Evolutionary conservation across 192 early-diverging fungal species (phyloP), one percentile per base, ranked within the genome.

Genomic region (Entomortierella lignicola): DNA sequence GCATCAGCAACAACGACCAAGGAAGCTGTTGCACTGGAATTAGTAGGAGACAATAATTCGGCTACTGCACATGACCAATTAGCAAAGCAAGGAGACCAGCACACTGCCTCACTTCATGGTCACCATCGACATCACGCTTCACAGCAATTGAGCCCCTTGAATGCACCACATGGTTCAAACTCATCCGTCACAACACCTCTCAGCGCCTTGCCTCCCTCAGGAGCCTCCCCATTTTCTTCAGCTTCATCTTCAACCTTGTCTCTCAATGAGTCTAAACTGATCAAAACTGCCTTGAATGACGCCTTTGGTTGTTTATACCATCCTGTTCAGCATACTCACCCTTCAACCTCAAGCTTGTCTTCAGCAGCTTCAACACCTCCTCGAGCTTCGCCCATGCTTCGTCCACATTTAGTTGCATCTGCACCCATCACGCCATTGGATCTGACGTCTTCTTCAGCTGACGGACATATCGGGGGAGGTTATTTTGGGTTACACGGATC

Each of bases 241-340:
- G 7, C 55, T 20, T 48, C 52, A 23, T 41, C 48, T 21, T 47
- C 63, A 1, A 21, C 43, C 0, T 44, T 51, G 25, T 51, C 72
- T 3, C 44, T 60, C 27, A 53, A 69, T 18, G 67, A 79, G 29
- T 79, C 75, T 27, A 79, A 79, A 42, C 32, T 58, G 39, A 65
- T 79, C 61, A 79, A 66, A 63, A 60, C 26, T 2, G 68, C 75
- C n/a, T 50, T 79, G 13, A 55, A 79, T 42, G 75, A 79, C 34
- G 75, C 75, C 61, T 79, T 79, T 79, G 75, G 75, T n/a, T 55
- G 75, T 27, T 25, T 79, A 13, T 61, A 70, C 43, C 67, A 79
- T 47, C 75, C 75, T 23, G 51, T 66, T 18, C 67, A 69, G 51
- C 67, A 70, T 44, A 70, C 75, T n/a, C 66, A 79, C 21, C 58